Evolutionary conservation across 2,329 filamentous ascomycete species (phyloP), one percentile per base, ranked within the genome.

Genomic region (Fusarium anguioides): DNA sequence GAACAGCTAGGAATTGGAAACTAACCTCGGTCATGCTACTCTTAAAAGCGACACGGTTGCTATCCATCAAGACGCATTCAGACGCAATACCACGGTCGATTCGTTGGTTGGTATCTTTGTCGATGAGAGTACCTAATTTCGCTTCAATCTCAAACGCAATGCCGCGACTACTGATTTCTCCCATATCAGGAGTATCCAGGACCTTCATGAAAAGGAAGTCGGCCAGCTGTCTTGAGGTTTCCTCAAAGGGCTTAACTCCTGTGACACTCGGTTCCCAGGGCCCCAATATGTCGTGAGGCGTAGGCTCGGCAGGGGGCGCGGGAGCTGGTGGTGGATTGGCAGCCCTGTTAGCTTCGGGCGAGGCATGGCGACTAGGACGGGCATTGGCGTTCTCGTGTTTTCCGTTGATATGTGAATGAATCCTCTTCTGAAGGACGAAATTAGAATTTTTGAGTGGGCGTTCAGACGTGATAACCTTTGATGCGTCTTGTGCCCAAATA

Each of bases 121-220:
- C 89, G 57, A 95, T 87, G 15, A 98, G 84, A 24, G 89, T 90
- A 18, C 96, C 96, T 45, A 98, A 83, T 78, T 98, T 98, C 11
- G 94, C 96, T 80, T 99, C 96, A 53, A 99, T 92, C 78, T 99
- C 96, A 51, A 97, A 89, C 61, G 93, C 86, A 15, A 94, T 90
- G 8, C 88, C 88, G 17, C 86, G 84, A 49, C 86, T 85, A 17
- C 82, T 78, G 20, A 91, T 86, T 69, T 91, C 88, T 29, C 84
- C 84, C 35, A 89, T 83, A 67, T 92, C 87, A n/a, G 86, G 82
- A 62, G 89, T 88, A 49, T 84, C 81, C 8, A 96, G 84, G 18
- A 96, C 89, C 54, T 91, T 84, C 45, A 87, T 76, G 75, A 89
- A 96, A 12, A 97, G 81, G 72, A 94, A 97, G 75, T 97, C 92